Conservation (phyloP, 257 asterid species). For the Paulownia fortunei region DNA sequence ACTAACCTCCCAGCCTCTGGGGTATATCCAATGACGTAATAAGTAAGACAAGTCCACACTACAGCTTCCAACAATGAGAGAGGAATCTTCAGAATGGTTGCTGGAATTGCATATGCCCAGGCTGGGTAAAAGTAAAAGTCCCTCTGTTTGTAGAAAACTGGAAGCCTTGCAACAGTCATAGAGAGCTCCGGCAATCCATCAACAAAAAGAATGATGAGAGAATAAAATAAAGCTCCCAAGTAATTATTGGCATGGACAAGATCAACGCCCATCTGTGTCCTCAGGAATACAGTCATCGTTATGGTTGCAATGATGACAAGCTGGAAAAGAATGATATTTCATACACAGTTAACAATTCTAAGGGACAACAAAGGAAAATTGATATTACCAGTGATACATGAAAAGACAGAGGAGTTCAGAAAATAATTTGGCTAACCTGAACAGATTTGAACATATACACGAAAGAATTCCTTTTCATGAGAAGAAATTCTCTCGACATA, state of each 20-base stretch:
- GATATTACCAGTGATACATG: not conserved
- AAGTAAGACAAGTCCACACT: slow-evolving; percentile 64
- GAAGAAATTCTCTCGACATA: slow-evolving; percentile 60
- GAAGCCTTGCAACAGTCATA: slow-evolving; percentile 52
- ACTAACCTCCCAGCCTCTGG: slow-evolving; percentile 70
- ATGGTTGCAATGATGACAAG: slow-evolving; percentile 47
- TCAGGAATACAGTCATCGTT: slow-evolving; percentile 54
- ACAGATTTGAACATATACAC: slow-evolving; percentile 46
- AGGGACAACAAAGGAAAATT: not conserved
- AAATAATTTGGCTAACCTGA: slow-evolving; percentile 41
- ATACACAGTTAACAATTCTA: not conserved
- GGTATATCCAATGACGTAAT: slow-evolving; percentile 60
- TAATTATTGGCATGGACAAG: slow-evolving; percentile 47
- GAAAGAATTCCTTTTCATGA: slow-evolving; percentile 56
- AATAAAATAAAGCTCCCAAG: slow-evolving; percentile 54
- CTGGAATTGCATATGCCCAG: slow-evolving; percentile 63
- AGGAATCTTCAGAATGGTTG: slow-evolving; percentile 53
- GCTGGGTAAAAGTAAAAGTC: slow-evolving; percentile 55
- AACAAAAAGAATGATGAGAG: slow-evolving; percentile 45
- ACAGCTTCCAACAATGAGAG: slow-evolving; percentile 45
- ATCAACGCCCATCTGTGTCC: too few relatives aligned
- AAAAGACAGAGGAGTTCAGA: not conserved
- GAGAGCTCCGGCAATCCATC: slow-evolving; percentile 57
- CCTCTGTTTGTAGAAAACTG: slow-evolving; percentile 59
- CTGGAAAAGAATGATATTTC: slow-evolving; percentile 39